phyloP scores from a whole-genome alignment of 805 yeast genomes.

The Metschnikowia kofuensis region DNA sequence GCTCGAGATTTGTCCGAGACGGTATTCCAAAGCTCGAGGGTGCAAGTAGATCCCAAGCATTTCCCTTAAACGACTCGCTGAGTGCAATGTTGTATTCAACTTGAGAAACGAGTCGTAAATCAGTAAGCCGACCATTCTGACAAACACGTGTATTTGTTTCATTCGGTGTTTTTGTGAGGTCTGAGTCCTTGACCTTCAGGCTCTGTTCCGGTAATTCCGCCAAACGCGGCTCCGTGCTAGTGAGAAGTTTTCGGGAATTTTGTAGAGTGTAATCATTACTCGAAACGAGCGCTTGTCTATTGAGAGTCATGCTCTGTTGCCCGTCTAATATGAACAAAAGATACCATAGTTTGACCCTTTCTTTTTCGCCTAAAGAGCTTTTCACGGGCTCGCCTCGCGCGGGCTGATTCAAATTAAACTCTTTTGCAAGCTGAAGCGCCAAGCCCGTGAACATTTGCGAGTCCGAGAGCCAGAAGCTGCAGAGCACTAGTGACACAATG shows the following conservation, averaged over 20 bases:
- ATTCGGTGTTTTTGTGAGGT: too few species aligned
- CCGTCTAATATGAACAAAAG: conserved; percentile 64
- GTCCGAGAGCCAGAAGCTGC: conserved; percentile 68
- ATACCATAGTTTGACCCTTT: conserved; percentile 62
- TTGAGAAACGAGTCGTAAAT: conserved; percentile 62
- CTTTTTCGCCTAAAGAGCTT: conserved; percentile 19
- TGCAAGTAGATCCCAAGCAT: conserved; percentile 58
- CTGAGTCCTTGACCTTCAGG: too few species aligned
- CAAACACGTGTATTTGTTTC: not conserved
- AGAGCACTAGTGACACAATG: conserved; percentile 59
- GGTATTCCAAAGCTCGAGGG: conserved; percentile 68
- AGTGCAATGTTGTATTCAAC: conserved; percentile 67
- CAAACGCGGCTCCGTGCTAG: not conserved
- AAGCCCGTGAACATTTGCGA: conserved; percentile 64
- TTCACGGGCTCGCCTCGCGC: not conserved
- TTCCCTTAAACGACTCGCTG: conserved; percentile 52
- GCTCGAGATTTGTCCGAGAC: conserved; percentile 60
- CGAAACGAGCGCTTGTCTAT: conserved; percentile 55
- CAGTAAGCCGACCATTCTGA: conserved; percentile 26
- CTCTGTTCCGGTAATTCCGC: not conserved
- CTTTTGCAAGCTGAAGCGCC: conserved; percentile 64
- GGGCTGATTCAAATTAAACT: conserved; percentile 28
- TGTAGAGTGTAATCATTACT: conserved; percentile 43
- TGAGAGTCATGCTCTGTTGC: conserved; percentile 60
- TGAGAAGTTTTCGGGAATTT: conserved; percentile 40